Percentiles rank a stretch among this genome's conserved stretches.
Evolutionary conservation across 2,329 filamentous ascomycete genomes (phyloP).

Genomic region (Didymellaceae sp.): DNA sequence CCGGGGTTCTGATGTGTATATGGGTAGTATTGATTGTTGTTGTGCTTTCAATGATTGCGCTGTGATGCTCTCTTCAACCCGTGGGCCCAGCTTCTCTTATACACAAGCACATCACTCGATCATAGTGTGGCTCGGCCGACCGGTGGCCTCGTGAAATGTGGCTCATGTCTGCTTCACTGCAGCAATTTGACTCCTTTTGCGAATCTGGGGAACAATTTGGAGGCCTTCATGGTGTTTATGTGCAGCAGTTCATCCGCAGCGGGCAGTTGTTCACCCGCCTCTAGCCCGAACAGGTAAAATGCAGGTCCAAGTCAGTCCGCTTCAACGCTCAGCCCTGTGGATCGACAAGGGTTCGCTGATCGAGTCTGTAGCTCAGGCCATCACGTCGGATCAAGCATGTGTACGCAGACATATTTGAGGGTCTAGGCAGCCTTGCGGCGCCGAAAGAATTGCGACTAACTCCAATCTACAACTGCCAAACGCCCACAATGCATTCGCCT

Average conservation of each 20-base stretch:
- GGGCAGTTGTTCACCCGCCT: constrained; percentile 5
- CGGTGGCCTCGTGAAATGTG: no score
- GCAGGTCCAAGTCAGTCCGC: no score
- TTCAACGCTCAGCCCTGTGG: no score
- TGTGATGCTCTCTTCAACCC: no score
- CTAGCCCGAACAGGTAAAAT: not conserved
- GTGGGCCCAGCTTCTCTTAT: constrained; percentile 1
- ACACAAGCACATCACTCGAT: not conserved
- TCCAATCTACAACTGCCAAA: not conserved
- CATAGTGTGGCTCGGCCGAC: not conserved
- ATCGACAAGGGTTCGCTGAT: no score
- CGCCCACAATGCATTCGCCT: constrained; percentile 1
- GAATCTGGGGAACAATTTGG: no score
- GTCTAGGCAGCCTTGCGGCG: no score
- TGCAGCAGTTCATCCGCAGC: constrained; percentile 9
- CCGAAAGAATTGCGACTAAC: not conserved
- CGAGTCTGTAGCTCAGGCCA: no score
- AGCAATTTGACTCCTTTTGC: no score
- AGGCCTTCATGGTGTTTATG: not conserved
- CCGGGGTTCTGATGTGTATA: not conserved
- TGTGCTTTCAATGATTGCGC: not conserved
- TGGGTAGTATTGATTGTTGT: not conserved
- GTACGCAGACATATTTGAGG: no score
- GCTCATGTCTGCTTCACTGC: no score
- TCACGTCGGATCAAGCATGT: no score